Conservation (phyloP, 2,329 filamentous ascomycete genomes). For the Neobulgaria alba region DNA sequence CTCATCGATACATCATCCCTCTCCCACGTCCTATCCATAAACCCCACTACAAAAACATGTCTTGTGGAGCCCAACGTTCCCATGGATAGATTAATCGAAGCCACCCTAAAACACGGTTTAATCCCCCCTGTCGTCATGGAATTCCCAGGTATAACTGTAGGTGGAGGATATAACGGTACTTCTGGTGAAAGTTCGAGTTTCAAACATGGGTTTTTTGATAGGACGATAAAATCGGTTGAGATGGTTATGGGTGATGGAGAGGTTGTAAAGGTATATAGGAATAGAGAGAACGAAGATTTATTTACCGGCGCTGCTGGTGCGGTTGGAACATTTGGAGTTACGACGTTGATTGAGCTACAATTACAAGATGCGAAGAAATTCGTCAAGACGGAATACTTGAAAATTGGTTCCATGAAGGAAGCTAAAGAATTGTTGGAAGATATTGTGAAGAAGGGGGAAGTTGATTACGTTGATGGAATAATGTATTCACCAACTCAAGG, state of each 20-base stretch:
- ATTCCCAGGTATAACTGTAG: slow-evolving; percentile 60
- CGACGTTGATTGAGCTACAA: slow-evolving; percentile 50
- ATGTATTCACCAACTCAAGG: slow-evolving; percentile 39
- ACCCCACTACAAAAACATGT: slow-evolving; percentile 34
- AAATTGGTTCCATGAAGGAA: slow-evolving; percentile 34
- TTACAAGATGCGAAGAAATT: slow-evolving; percentile 44
- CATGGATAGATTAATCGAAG: slow-evolving; percentile 55
- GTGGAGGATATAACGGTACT: slow-evolving; percentile 58
- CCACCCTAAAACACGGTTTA: slow-evolving; percentile 44
- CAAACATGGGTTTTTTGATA: slow-evolving; percentile 57
- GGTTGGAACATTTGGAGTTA: slow-evolving; percentile 52
- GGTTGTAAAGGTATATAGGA: slow-evolving; percentile 39
- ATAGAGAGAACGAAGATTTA: slow-evolving; percentile 40
- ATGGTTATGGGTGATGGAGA: slow-evolving; percentile 53
- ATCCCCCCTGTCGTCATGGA: slow-evolving; percentile 62
- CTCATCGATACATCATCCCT: slow-evolving; percentile 41
- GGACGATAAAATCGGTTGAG: slow-evolving; percentile 52
- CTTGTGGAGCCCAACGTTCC: slow-evolving; percentile 61
- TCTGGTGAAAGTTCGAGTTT: slow-evolving; percentile 61
- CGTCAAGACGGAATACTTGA: slow-evolving; percentile 47
- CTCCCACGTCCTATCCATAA: slow-evolving; percentile 37
- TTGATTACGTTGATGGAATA: slow-evolving; percentile 58
- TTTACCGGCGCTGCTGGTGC: slow-evolving; percentile 51
- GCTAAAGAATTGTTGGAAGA: slow-evolving; percentile 36
- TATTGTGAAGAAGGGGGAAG: slow-evolving; percentile 21